phyloP scores from a whole-genome alignment of 805 yeast genomes.

The Saturnispora galanensis region DNA sequence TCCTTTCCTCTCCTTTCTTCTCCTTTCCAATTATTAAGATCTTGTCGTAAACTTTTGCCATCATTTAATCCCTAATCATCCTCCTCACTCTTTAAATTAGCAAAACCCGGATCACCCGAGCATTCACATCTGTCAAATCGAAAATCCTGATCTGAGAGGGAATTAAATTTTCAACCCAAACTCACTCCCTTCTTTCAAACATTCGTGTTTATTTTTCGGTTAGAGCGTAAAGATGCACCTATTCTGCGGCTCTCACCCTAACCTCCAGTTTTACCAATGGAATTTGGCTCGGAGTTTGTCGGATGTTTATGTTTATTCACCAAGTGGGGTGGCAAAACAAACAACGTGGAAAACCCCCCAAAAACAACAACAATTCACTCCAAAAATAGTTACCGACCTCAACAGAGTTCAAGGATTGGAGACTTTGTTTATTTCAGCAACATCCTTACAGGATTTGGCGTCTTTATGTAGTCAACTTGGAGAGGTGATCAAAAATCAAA shows the following conservation, averaged over 20 bases:
- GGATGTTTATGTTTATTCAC: constrained; percentile 1
- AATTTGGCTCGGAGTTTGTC: neutral
- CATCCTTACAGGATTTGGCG: constrained; percentile 44
- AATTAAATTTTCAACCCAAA: neutral
- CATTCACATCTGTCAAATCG: too few species aligned
- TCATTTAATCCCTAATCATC: too few species aligned
- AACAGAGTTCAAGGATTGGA: constrained; percentile 28
- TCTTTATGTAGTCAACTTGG: constrained; percentile 30
- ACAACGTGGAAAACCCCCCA: neutral
- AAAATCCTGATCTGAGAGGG: too few species aligned
- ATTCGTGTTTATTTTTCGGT: neutral
- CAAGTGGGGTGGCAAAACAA: neutral
- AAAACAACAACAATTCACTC: neutral
- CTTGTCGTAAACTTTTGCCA: too few species aligned
- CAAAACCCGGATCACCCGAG: too few species aligned
- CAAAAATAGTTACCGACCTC: neutral
- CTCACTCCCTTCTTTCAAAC: neutral
- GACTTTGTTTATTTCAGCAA: constrained; percentile 36
- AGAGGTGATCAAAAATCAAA: constrained; percentile 26
- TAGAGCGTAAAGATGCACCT: neutral
- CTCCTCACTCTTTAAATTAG: too few species aligned
- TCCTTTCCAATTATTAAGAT: too few species aligned
- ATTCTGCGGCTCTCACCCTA: constrained; percentile 2
- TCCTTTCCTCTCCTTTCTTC: too few species aligned
- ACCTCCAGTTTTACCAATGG: constrained; percentile 2